Evolutionary conservation across 2,329 filamentous ascomycete genomes (phyloP).

Genomic region (Neopestalotiopsis sp.): DNA sequence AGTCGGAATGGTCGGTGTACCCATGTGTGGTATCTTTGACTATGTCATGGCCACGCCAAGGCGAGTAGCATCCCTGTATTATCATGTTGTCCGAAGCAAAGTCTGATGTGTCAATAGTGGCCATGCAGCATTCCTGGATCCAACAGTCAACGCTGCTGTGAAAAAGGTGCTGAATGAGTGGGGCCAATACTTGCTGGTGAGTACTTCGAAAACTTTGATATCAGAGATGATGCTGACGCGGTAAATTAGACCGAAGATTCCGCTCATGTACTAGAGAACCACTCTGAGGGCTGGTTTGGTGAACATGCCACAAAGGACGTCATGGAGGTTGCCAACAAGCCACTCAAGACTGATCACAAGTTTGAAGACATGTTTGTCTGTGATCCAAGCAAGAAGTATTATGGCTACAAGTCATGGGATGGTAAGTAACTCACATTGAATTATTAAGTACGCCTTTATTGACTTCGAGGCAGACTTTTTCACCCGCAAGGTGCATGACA

Average conservation of each 20-base stretch:
- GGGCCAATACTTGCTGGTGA: slow-evolving; percentile 57
- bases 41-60: slow-evolving; percentile 61
- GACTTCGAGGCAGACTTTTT: slow-evolving; percentile 52
- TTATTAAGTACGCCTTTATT: not conserved
- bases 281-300: slow-evolving; percentile 60
- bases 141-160: slow-evolving; percentile 57
- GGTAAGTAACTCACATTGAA: slow-evolving; percentile 34
- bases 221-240: not conserved
- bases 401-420: slow-evolving; percentile 65
- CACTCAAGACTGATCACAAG: slow-evolving; percentile 43
- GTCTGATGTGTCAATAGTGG: slow-evolving; percentile 38
- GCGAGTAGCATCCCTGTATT: slow-evolving; percentile 26
- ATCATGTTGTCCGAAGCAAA: not conserved
- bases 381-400: slow-evolving; percentile 56
- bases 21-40: slow-evolving; percentile 58
- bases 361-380: slow-evolving; percentile 68
- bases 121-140: slow-evolving; percentile 59
- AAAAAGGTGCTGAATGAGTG: slow-evolving; percentile 63
- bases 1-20: slow-evolving; percentile 59
- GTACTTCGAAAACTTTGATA: not conserved
- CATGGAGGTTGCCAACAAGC: slow-evolving; percentile 56
- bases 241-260: slow-evolving; percentile 52
- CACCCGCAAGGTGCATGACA: slow-evolving; percentile 53
- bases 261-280: slow-evolving; percentile 51
- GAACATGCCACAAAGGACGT: slow-evolving; percentile 51